A percentile compares a stretch with the other conserved stretches of the same genome.
These are phyloP conservation scores for Coniochaeta sp. DNA, from an alignment of 2,329 filamentous ascomycete species.

Conservation along the genomic window DNA sequence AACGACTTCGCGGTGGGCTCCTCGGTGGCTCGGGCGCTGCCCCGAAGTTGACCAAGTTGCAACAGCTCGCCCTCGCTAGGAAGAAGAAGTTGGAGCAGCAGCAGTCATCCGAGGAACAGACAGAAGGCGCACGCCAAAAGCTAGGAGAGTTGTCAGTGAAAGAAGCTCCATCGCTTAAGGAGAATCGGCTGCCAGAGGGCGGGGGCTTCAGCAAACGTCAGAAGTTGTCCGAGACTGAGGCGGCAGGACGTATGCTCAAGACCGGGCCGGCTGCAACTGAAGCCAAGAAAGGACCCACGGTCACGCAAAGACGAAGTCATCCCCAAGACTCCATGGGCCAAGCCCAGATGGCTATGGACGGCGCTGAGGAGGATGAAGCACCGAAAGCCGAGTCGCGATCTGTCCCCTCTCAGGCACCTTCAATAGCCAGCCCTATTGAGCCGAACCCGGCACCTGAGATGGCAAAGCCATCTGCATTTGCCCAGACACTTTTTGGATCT, in stretches of 20 bases:
- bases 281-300: neutral
- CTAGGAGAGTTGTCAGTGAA: constrained; percentile 14
- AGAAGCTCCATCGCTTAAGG: constrained; percentile 14
- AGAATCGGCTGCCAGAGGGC: constrained; percentile 16
- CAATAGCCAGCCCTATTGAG: neutral
- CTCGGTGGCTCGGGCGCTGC: constrained; percentile 63
- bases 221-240: constrained; percentile 11
- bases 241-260: constrained; percentile 9
- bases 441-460: neutral
- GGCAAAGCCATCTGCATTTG: constrained; percentile 47
- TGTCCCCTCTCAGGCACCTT: neutral
- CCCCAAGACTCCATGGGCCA: neutral
- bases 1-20: constrained; percentile 55
- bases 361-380: neutral
- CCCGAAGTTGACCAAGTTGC: constrained; percentile 82
- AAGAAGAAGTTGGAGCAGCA: constrained; percentile 74
- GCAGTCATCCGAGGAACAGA: constrained; percentile 21
- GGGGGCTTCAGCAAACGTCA: constrained; percentile 15
- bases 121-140: constrained; percentile 17
- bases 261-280: neutral
- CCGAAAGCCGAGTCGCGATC: neutral
- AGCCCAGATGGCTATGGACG: neutral
- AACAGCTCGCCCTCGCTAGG: constrained; percentile 77
- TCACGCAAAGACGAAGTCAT: neutral
- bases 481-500: constrained; percentile 43